Evolutionary conservation across 2,329 filamentous ascomycete genomes (phyloP).

Genomic region (Pestalotiopsis sp.): DNA sequence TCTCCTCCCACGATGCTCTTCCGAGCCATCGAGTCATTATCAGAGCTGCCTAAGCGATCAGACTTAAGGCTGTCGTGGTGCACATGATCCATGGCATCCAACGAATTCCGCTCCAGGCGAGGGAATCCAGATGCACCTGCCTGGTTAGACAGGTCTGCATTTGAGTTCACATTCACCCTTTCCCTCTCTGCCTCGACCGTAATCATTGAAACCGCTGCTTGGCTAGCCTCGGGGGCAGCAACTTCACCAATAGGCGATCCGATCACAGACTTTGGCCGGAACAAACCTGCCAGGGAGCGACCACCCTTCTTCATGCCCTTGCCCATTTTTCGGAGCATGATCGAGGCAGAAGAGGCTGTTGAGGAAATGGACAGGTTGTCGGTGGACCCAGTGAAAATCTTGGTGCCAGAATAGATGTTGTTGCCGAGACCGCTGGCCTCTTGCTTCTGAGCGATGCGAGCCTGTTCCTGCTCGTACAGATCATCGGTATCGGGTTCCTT

Average conservation of each 20-base stretch:
- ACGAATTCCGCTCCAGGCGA: constrained; percentile 77
- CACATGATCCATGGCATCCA: constrained; percentile 59
- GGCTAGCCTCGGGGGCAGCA: constrained; percentile 64
- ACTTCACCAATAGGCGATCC: constrained; percentile 73
- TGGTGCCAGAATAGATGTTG: constrained; percentile 87
- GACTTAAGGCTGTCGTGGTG: constrained; percentile 39
- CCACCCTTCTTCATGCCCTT: constrained; percentile 96
- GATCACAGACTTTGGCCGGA: constrained; percentile 89
- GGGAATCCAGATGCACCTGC: constrained; percentile 80
- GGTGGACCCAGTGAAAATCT: constrained; percentile 85
- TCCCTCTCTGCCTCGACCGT: constrained; percentile 93
- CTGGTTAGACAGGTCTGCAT: constrained; percentile 61
- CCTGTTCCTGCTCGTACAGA: constrained; percentile 82
- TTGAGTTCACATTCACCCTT: constrained; percentile 72
- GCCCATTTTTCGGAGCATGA: constrained; percentile 98
- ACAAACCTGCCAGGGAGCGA: constrained; percentile 87
- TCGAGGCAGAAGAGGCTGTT: constrained; percentile 83
- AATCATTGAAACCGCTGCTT: constrained; percentile 90
- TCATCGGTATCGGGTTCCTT: constrained; percentile 64
- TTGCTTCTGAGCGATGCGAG: constrained; percentile 86
- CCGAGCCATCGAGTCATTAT: constrained; percentile 63
- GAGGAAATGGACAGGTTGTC: constrained; percentile 93
- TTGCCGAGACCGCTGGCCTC: constrained; percentile 90
- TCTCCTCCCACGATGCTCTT: constrained; percentile 93
- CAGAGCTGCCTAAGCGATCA: constrained; percentile 56